Evolutionary conservation across 768 basidiomycete species (phyloP).

Genomic region (Tylopilus sp.): DNA sequence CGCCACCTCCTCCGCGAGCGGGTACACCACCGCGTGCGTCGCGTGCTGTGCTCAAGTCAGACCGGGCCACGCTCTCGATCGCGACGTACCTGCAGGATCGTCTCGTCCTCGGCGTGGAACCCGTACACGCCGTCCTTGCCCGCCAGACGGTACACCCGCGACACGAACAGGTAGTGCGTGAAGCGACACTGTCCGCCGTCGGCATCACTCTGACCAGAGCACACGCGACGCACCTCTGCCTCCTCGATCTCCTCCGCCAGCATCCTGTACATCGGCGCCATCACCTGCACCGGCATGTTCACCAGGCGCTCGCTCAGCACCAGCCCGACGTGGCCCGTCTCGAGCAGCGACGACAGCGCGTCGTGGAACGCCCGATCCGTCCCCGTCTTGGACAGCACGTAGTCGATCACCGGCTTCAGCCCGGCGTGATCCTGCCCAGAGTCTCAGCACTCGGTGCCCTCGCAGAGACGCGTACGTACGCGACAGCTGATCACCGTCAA

Average conservation of each 20-base stretch:
- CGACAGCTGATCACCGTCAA: constrained; percentile 81
- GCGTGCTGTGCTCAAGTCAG: constrained; percentile 16
- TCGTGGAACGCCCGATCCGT: constrained; percentile 47
- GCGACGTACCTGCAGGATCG: constrained; percentile 53
- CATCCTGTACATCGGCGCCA: constrained; percentile 92
- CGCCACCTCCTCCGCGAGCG: constrained; percentile 58
- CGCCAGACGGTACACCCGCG: constrained; percentile 74
- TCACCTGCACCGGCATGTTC: constrained; percentile 93
- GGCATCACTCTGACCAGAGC: background rate
- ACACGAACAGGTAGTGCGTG: constrained; percentile 71
- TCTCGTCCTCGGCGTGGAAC: constrained; percentile 87
- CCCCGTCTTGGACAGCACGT: constrained; percentile 62
- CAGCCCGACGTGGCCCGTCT: constrained; percentile 57
- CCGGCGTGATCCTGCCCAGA: constrained; percentile 63
- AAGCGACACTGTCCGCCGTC: constrained; percentile 51
- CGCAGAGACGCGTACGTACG: constrained; percentile 35
- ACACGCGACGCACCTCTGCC: constrained; percentile 62
- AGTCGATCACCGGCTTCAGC: constrained; percentile 65
- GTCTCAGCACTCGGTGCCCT: background rate
- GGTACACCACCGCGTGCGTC: constrained; percentile 30
- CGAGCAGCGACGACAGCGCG: constrained; percentile 45
- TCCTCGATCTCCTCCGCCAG: constrained; percentile 76
- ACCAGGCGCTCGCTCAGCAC: constrained; percentile 85
- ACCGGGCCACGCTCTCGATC: too few relatives aligned
- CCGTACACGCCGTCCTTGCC: constrained; percentile 68